Evolutionary conservation across 441 rosid species (phyloP), one percentile per base, ranked within the genome.

Genomic region (Populus hybrid): DNA sequence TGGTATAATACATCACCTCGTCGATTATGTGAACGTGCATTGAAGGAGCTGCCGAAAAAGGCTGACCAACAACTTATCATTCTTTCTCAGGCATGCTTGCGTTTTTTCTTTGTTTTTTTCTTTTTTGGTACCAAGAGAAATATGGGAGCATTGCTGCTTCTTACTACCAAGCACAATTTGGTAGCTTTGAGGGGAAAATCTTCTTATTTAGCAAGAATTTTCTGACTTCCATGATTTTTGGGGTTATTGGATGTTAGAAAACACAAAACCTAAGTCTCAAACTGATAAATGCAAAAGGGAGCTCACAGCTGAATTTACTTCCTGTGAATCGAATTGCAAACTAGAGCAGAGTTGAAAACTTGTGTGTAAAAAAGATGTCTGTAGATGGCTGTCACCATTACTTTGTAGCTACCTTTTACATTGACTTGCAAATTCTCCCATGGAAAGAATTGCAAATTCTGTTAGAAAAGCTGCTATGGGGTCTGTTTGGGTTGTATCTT

Each of bases 1-100:
- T 94, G 97, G 97, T 92, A 90, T 78, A 91, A 93, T 83, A 81
- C 87, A 59, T 91, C 94, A 28, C 97, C 97, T 7, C 93, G 92
- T 77, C 87, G 86, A 53, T 86, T 93, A 71, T 94, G 97, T 74
- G 93, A 89, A 73, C 90, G 86, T 73, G 97, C 92, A 16, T 81
- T 94, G 68, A 90, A 87, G 81, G 97, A 94, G 72, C 82, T 87
- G 69, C 97, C 95, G 2, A 86, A 89, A 80, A 85, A 80, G 77
- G 80, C 94, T 12, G 91, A 89, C 72, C 89, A 94, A 84, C 91
- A 94, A 83, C 89, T 93, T 34, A 91, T 93, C 82, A 88, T 94
- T 79, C 91, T 92, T 80, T 90, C 98, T 75, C 97, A 91, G 97
- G 98, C 89, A 71, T 79, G 89, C 75, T 35, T 74, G 21, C 70